Evolutionary conservation across 1,284 basidiomycete genomes (phyloP), one percentile per base, ranked within the genome.

Genomic region (Crucibulum parvulum): DNA sequence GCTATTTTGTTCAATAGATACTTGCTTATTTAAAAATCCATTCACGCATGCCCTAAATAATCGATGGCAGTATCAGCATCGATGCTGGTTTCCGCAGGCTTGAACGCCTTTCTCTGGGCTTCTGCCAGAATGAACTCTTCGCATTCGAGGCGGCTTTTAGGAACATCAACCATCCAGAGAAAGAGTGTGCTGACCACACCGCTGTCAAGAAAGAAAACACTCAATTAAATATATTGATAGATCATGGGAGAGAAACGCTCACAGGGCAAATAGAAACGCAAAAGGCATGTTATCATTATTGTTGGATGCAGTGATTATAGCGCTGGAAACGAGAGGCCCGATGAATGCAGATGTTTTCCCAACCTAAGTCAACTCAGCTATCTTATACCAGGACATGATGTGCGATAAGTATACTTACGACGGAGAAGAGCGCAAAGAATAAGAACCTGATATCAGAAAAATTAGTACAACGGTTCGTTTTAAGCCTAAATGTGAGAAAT

Each of bases 341-440:
- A 93, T 90, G 72, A 92, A 92, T n/a, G 89, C 88, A 55, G 91
- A 91, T 7, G 91, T 91, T 76, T 92, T 89, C n/a, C 88, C 87
- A 55, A 91, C 76, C 87, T 89, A 43, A 15, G 13, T 9, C 34
- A 38, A 16, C 41, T 51, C 15, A 11, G 36, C 24, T 37, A 37
- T 46, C 18, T 38, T 41, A 10, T 45, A 36, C 24, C 39, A 45
- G 24, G n/a, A n/a, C n/a, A 39, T 16, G 7, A 35, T n/a, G 39
- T 36, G 34, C 24, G 45, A 52, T 16, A 9, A 34, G 15, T 34
- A 7, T n/a, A 66, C 78, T 56, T 70, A 89, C 87, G 61, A 92
- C 86, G 11, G 89, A 90, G 69, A 92, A 91, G n/a, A 92, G 72
- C 13, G 88, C 86, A 70, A 93, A 92, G 77, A 93, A 92, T 18